Evolutionary conservation across 2,329 filamentous ascomycete genomes (phyloP).

Genomic region (Cercospora zeae-maydis): DNA sequence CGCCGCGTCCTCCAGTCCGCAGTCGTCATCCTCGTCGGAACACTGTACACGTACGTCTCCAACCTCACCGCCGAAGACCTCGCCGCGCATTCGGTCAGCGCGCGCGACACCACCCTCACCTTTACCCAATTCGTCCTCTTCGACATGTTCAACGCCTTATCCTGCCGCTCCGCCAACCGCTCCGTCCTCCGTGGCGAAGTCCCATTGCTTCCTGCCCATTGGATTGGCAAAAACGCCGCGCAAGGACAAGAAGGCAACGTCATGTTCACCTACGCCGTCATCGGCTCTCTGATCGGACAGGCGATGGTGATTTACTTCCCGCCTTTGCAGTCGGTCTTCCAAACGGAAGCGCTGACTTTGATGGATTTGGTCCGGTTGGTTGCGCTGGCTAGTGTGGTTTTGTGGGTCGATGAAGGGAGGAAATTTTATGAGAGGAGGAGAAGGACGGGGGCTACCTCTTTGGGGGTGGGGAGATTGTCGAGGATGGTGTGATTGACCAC

Average conservation of each 20-base stretch:
- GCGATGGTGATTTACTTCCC: conserved; percentile 91
- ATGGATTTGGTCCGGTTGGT: conserved; percentile 71
- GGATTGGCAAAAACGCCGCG: conserved; percentile 7
- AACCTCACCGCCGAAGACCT: conserved; percentile 80
- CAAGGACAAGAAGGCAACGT: conserved; percentile 59
- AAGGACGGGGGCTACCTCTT: no score
- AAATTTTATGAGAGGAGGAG: conserved; percentile 62
- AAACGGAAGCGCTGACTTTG: conserved; percentile 79
- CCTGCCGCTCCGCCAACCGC: conserved; percentile 87
- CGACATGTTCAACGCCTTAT: conserved; percentile 98
- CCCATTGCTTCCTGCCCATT: conserved; percentile 22
- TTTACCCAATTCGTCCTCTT: conserved; percentile 99
- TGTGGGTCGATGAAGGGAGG: conserved; percentile 88
- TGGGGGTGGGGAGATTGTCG: background rate
- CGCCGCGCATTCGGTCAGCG: conserved; percentile 61
- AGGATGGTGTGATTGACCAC: background rate
- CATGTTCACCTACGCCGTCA: conserved; percentile 95
- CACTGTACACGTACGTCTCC: conserved; percentile 82
- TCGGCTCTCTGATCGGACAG: conserved; percentile 79
- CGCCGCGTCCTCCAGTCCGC: conserved; percentile 83
- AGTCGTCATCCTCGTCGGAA: conserved; percentile 85
- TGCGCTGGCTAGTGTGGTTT: conserved; percentile 78
- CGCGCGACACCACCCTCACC: conserved; percentile 97
- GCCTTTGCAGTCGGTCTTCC: conserved; percentile 88
- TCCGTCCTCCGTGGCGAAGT: conserved; percentile 80